Evolutionary conservation across 2,329 filamentous ascomycete species (phyloP).

Genomic region (Rhinocladiella similis): DNA sequence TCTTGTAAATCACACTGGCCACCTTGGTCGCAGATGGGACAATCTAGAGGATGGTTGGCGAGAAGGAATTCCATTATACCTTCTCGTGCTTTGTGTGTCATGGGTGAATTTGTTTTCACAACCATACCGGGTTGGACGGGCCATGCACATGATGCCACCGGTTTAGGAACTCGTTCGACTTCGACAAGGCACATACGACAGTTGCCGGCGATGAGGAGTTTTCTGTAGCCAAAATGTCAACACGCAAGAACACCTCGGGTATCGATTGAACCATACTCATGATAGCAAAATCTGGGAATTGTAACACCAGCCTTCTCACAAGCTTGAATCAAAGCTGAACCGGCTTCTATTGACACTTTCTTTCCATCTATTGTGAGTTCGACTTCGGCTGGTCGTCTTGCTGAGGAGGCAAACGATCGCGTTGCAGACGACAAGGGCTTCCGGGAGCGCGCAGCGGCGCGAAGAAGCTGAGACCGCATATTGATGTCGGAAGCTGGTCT

Average conservation of each 20-base stretch:
- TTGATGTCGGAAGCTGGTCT: constrained; percentile 38
- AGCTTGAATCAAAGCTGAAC: constrained; percentile 95
- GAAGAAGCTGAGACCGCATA: constrained; percentile 65
- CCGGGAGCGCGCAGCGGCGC: constrained; percentile 58
- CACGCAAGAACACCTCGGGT: background rate
- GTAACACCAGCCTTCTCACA: constrained; percentile 96
- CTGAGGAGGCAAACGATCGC: constrained; percentile 79
- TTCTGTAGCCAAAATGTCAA: constrained; percentile 53
- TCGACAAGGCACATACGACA: constrained; percentile 99
- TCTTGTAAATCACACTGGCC: constrained; percentile 99
- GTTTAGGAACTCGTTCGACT: constrained; percentile 94
- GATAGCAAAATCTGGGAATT: constrained; percentile 97
- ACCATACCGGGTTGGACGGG: constrained; percentile 98
- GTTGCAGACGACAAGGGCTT: constrained; percentile 57
- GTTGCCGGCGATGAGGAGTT: constrained; percentile 98
- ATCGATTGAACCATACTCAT: constrained; percentile 68
- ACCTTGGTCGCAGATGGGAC: constrained; percentile 97
- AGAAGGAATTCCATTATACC: constrained; percentile 99
- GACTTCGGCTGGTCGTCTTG: constrained; percentile 81
- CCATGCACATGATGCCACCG: constrained; percentile 97
- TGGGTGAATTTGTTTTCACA: constrained; percentile 94
- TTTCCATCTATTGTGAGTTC: constrained; percentile 98
- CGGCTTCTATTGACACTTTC: constrained; percentile 97
- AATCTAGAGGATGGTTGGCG: constrained; percentile 94
- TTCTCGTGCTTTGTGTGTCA: constrained; percentile 96